A percentile compares a stretch with the other conserved stretches of the same genome.
Evolutionary conservation across 1,139 yeast genomes (phyloP).

Genomic region (Yamadazyma sp.): DNA sequence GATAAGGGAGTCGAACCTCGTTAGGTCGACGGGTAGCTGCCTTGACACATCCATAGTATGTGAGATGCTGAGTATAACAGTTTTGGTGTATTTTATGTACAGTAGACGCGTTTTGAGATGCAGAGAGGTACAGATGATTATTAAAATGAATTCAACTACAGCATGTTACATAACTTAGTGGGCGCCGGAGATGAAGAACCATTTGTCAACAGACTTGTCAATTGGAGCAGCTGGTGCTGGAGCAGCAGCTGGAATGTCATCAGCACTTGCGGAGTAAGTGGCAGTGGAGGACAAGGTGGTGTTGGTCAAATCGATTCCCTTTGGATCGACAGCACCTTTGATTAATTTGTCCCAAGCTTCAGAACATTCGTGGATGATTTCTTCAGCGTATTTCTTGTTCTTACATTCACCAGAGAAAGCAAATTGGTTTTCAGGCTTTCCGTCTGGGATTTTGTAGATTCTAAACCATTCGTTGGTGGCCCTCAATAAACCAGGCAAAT

Average conservation of each 20-base stretch:
- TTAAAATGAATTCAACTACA: neutral
- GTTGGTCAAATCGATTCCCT: constrained; percentile 67
- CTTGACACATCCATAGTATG: constrained; percentile 10
- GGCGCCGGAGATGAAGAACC: constrained; percentile 97
- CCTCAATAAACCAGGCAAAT: constrained; percentile 82
- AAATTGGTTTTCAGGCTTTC: constrained; percentile 83
- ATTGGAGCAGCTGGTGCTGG: constrained; percentile 86
- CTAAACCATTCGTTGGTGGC: constrained; percentile 93
- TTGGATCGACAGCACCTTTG: constrained; percentile 50
- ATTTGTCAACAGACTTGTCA: constrained; percentile 95
- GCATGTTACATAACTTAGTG: constrained; percentile 25
- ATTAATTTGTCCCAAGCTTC: constrained; percentile 76
- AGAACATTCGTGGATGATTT: constrained; percentile 71
- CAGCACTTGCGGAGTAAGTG: constrained; percentile 48
- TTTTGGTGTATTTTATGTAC: no score
- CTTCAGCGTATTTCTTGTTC: constrained; percentile 67
- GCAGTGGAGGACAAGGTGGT: constrained; percentile 66
- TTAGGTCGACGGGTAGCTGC: constrained; percentile 9
- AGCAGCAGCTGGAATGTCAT: constrained; percentile 65
- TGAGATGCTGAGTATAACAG: neutral
- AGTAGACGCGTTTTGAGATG: constrained; percentile 2
- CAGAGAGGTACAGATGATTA: neutral
- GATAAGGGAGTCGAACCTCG: constrained; percentile 12
- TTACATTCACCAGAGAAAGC: constrained; percentile 83
- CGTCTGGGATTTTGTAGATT: constrained; percentile 92